phyloP scores from a whole-genome alignment of 164 flowering plant species.

The Vitis labrusca region DNA sequence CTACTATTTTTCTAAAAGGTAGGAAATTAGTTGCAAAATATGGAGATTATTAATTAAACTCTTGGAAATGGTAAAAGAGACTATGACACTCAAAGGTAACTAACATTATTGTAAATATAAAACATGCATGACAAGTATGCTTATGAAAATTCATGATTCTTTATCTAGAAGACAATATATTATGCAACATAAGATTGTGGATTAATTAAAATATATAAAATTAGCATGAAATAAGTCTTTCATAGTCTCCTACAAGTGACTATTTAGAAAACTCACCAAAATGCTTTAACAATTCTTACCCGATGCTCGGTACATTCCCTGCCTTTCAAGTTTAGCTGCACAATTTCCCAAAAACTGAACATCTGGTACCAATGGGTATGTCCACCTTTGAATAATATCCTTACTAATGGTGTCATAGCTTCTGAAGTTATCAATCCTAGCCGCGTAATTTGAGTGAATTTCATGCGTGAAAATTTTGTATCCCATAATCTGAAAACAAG shows the following conservation, averaged over 20 bases:
- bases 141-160: too few relatives aligned
- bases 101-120: too few relatives aligned
- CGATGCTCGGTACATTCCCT: constrained; percentile 74
- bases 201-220: background rate
- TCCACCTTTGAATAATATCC: constrained; percentile 95
- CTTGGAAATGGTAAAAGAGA: too few relatives aligned
- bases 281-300: constrained; percentile 39
- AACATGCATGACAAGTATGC: too few relatives aligned
- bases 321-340: constrained; percentile 69
- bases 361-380: constrained; percentile 93
- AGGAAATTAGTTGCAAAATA: too few relatives aligned
- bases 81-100: too few relatives aligned
- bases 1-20: too few relatives aligned
- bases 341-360: constrained; percentile 65
- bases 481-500: too few relatives aligned
- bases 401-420: constrained; percentile 91
- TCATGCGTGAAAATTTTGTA: constrained; percentile 20
- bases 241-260: background rate
- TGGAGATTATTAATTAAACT: too few relatives aligned
- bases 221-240: background rate
- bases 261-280: background rate
- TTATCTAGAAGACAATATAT: too few relatives aligned
- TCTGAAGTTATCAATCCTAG: constrained; percentile 83
- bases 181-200: background rate
- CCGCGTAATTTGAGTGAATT: constrained; percentile 90